Conservation (phyloP, 1,284 basidiomycete genomes). For the Apiotrichum brassicae region DNA sequence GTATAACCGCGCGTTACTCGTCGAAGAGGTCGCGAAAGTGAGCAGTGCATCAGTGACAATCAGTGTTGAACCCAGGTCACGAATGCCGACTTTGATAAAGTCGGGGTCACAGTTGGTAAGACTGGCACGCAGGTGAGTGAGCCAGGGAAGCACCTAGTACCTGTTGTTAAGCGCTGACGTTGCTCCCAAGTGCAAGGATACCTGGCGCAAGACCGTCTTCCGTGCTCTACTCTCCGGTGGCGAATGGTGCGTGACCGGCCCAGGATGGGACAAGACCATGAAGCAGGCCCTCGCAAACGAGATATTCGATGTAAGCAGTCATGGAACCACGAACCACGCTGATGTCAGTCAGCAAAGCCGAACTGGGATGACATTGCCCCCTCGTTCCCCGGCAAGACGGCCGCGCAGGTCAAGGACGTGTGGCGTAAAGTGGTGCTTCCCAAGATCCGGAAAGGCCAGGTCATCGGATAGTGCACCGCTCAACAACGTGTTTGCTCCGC, state of each 20-base stretch:
- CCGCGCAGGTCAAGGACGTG: conserved; percentile 28
- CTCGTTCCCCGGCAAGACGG: conserved; percentile 14
- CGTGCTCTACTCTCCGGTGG: conserved; percentile 17
- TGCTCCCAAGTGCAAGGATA: conserved; percentile 23
- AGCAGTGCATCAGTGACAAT: background rate
- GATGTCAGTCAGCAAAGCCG: conserved; percentile 18
- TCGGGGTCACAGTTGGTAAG: conserved; percentile 12
- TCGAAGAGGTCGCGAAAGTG: conserved; percentile 8
- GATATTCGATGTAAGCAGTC: conserved; percentile 19
- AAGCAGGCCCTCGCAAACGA: conserved; percentile 16
- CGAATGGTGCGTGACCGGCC: conserved; percentile 20
- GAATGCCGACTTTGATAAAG: conserved; percentile 1
- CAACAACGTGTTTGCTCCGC: too few species aligned
- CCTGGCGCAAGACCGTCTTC: conserved; percentile 31
- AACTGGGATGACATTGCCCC: conserved; percentile 17
- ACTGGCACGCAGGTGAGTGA: conserved; percentile 14
- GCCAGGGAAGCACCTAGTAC: too few species aligned
- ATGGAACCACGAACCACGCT: background rate
- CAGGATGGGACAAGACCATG: conserved; percentile 14
- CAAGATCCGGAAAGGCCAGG: conserved; percentile 23
- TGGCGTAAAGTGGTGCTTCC: conserved; percentile 35
- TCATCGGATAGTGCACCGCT: conserved; percentile 11
- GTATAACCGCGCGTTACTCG: conserved; percentile 9
- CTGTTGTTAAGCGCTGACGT: too few species aligned
- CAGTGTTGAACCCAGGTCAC: conserved; percentile 2